Percentiles rank a stretch among this genome's conserved stretches.
Conservation (phyloP, 768 basidiomycete species). For the Tricholomella constricta region DNA sequence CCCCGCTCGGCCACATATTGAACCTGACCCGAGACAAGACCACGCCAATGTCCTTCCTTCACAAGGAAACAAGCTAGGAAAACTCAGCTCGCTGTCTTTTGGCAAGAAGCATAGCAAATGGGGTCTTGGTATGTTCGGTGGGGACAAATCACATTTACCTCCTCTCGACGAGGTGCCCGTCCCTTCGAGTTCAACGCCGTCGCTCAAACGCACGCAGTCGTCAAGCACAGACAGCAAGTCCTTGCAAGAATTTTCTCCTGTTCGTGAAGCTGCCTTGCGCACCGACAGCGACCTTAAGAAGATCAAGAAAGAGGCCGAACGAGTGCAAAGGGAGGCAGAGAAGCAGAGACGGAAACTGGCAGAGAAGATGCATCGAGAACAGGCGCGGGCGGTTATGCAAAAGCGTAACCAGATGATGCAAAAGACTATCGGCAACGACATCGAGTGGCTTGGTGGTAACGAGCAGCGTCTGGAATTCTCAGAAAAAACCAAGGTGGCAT, state of each 20-base stretch:
- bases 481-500: constrained; percentile 54
- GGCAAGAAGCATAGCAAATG: constrained; percentile 72
- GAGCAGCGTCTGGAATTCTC: constrained; percentile 44
- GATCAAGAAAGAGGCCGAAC: constrained; percentile 80
- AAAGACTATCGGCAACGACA: constrained; percentile 51
- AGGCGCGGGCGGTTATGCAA: constrained; percentile 89
- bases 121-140: constrained; percentile 72
- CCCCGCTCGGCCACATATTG: constrained; percentile 43
- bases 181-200: constrained; percentile 55
- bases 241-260: constrained; percentile 54
- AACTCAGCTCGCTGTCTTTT: constrained; percentile 59
- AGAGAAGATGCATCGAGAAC: constrained; percentile 77
- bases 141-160: constrained; percentile 70
- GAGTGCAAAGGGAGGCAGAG: constrained; percentile 79
- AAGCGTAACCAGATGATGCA: constrained; percentile 81
- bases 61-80: constrained; percentile 55
- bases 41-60: constrained; percentile 37
- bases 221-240: constrained; percentile 75
- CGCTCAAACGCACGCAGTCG: constrained; percentile 79
- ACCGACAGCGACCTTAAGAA: constrained; percentile 66
- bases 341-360: constrained; percentile 78
- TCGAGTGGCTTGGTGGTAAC: constrained; percentile 63
- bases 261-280: constrained; percentile 37
- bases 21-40: constrained; percentile 41
- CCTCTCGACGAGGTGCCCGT: constrained; percentile 74